Evolutionary conservation across 2,329 filamentous ascomycete species (phyloP).

Genomic region (Penicillium sp.): DNA sequence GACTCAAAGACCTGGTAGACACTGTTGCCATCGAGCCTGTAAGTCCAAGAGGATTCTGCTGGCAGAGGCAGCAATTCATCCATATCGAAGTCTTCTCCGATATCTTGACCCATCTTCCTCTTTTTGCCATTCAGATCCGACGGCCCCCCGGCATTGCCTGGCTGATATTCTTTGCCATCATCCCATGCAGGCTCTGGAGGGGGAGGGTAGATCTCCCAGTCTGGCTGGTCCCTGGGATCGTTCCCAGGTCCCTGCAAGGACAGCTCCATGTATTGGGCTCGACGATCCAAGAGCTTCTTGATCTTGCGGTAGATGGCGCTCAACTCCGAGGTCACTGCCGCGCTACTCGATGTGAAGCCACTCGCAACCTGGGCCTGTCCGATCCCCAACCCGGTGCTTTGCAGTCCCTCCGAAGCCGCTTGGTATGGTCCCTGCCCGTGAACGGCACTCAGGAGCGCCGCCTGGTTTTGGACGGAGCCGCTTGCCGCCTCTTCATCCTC

Average conservation of each 20-base stretch:
- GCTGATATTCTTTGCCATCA: conserved; percentile 53
- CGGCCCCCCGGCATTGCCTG: conserved; percentile 31
- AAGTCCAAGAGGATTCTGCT: conserved; percentile 68
- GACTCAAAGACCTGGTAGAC: conserved; percentile 92
- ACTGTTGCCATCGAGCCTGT: conserved; percentile 76
- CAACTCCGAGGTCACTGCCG: conserved; percentile 80
- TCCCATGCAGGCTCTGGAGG: conserved; percentile 91
- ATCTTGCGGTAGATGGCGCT: conserved; percentile 86
- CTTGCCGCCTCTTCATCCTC: conserved; percentile 47
- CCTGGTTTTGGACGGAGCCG: conserved; percentile 50
- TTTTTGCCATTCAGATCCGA: conserved; percentile 56
- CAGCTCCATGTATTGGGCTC: conserved; percentile 83
- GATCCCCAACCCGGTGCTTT: conserved; percentile 60
- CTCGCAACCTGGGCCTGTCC: conserved; percentile 62
- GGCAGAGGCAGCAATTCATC: conserved; percentile 76
- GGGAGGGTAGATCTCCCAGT: conserved; percentile 87
- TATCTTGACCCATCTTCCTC: conserved; percentile 84
- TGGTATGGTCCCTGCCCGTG: conserved; percentile 58
- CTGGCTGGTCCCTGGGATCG: conserved; percentile 81
- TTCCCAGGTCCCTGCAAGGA: conserved; percentile 80
- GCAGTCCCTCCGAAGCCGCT: conserved; percentile 56
- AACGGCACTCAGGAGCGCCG: conserved; percentile 53
- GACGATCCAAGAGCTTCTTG: conserved; percentile 81
- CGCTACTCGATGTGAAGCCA: conserved; percentile 70
- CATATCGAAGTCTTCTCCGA: conserved; percentile 89